Base-by-base conservation (phyloP, 2,329 filamentous ascomycete species). In the Cercospora citrullina region DNA sequence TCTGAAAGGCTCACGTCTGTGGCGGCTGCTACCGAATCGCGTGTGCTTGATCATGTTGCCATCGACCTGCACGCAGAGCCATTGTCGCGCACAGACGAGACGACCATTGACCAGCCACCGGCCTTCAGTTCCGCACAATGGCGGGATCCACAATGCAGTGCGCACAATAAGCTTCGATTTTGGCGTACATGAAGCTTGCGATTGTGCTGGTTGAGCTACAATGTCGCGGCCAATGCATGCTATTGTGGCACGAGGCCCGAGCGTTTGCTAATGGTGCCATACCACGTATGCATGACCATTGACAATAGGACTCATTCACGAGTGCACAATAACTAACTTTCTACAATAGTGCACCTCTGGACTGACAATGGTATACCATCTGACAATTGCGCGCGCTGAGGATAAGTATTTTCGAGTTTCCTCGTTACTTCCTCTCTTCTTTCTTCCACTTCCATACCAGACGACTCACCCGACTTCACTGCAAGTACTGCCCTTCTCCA, bases 241-340 rank as follows among this genome's bases (percentile, higher is more conserved):
- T 33, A 58, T 58, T 58, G 53, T 58, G 26, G 26, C 53, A 31
- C 14, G 26, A 58, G 53, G 53, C 23, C 45, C n/a, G 5, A 39
- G 64, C 45, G 42, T 42, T 63, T 63, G 48, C 39, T 63, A 21
- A 42, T 42, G 55, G 39, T 1, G 14, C 58, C 42, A 45, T 61
- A 48, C 45, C 26, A 48, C 39, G 28, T 18, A 67, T 57, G 65
- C 33, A 45, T 67, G 65, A 67, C 60, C 60, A 48, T 14, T 28
- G 4, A 67, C 66, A 65, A 68, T 68, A 65, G 61, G 39, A 68
- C 42, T 23, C 42, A 45, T 64, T 64, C 66, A 68, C 66, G 66
- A 57, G 57, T 36, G 55, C 18, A 53, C 42, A 64, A 45, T 61
- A 18, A 8, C 14, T 30, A 30, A 64, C 48, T 48, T 53, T 59